Percentiles rank a stretch among this genome's conserved stretches.
These are phyloP conservation scores for Candida insectorum DNA, from an alignment of 805 yeast genomes.

Conservation along the genomic window DNA sequence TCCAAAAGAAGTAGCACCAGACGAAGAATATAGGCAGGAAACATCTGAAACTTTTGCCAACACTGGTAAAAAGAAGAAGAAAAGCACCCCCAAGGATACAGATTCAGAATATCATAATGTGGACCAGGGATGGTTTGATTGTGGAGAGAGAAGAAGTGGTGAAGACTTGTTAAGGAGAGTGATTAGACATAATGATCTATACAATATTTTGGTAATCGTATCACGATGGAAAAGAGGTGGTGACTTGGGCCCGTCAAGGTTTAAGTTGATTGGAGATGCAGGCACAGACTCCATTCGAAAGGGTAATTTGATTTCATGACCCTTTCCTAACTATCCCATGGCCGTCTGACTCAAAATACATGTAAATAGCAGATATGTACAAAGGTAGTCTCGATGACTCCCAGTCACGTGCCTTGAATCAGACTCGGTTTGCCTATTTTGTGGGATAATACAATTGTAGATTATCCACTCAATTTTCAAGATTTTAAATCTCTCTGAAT, in stretches of 20 bases:
- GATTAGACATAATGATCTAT: slow-evolving; percentile 44
- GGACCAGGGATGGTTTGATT: slow-evolving; percentile 62
- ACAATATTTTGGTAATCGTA: slow-evolving; percentile 62
- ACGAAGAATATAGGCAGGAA: neutral
- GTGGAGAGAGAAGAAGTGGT: slow-evolving; percentile 79
- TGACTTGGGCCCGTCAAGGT: slow-evolving; percentile 69
- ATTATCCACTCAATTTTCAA: too few relatives aligned
- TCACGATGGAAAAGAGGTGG: slow-evolving; percentile 83
- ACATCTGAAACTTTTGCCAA: neutral
- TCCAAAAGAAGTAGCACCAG: too few relatives aligned
- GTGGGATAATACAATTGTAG: too few relatives aligned
- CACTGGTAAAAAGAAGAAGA: neutral
- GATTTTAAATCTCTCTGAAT: too few relatives aligned
- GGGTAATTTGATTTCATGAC: slow-evolving; percentile 1
- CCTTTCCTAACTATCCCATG: too few relatives aligned
- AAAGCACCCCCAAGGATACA: neutral
- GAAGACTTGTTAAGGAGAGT: slow-evolving; percentile 49
- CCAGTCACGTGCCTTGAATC: too few relatives aligned
- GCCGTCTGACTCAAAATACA: too few relatives aligned
- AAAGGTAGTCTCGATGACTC: too few relatives aligned
- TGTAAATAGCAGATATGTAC: too few relatives aligned
- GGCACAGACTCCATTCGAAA: slow-evolving; percentile 3
- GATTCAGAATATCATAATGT: slow-evolving; percentile 18
- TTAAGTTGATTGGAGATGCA: slow-evolving; percentile 49
- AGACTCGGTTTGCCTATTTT: too few relatives aligned